Evolutionary conservation across 345 rosid species (phyloP), one percentile per base, ranked within the genome.

Genomic region (Aquilaria sinensis): DNA sequence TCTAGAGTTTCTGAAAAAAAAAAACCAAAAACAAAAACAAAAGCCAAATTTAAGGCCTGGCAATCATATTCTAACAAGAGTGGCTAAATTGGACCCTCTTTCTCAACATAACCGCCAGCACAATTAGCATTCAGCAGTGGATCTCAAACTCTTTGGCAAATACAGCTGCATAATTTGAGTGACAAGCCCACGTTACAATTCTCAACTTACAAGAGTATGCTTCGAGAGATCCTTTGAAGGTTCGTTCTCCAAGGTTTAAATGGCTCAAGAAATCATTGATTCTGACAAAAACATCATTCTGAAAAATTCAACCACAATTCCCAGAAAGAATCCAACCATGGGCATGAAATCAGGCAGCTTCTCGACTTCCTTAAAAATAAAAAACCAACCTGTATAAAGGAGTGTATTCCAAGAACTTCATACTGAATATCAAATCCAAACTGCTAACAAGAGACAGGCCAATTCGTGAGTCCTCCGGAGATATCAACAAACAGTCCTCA

Each of bases 351-450:
- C 9, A 52, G 47, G 12, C 46, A 0, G 56, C 67, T 59, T 52
- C 49, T 7, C n/a, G 67, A 12, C 12, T 47, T 12, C 2, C 23
- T 10, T 31, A 6, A 10, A 1, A 9, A 5, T 10, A 13, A 11
- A 55, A 62, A 33, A 70, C 50, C 63, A 80, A 82, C 91, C 81
- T 66, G 65, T 83, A 91, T 4, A 88, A 68, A 46, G 93, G 89
- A 48, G 96, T 88, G 78, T 91, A 86, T 75, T 91, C 97, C 70
- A 88, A 74, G 74, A 84, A 86, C 90, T 91, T 91, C 97, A 91
- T 91, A 63, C 32, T 66, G 56, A 31, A 16, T 47, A 37, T 37
- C 43, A 37, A 37, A 37, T 37, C 43, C 43, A 37, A 8, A 37
- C 7, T 37, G 43, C 7, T 37, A 37, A 37, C 43, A 37, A 37